A percentile compares a stretch with the other conserved stretches of the same genome.
Evolutionary conservation across 495 filamentous ascomycete species (phyloP).

Genomic region (Hypomontagnella monticulosa): DNA sequence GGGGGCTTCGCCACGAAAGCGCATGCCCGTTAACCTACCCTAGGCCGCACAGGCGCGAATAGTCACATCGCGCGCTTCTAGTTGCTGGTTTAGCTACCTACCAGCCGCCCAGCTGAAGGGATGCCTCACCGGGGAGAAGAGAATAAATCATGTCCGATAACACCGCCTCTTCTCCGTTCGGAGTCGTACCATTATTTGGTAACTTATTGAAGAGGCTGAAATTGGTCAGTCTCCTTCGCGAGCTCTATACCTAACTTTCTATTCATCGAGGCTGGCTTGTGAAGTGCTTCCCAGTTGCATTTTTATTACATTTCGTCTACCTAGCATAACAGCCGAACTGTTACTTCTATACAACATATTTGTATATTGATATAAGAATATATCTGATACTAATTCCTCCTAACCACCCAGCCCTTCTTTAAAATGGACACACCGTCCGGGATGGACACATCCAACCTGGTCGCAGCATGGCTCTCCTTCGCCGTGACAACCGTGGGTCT

Average conservation of each 20-base stretch:
- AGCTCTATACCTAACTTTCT: neutral
- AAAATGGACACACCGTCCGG: neutral
- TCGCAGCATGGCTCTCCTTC: conserved; percentile 47
- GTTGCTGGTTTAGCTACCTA: neutral
- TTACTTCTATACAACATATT: neutral
- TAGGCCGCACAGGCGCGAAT: conserved; percentile 10
- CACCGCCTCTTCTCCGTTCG: conserved; percentile 4
- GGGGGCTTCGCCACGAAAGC: conserved; percentile 7
- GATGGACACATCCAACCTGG: conserved; percentile 41
- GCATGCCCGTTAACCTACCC: neutral
- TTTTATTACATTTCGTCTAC: neutral
- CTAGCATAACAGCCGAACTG: neutral
- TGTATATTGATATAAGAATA: neutral
- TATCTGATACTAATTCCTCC: neutral
- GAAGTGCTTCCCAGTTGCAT: neutral
- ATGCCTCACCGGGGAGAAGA: neutral
- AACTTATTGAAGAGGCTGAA: conserved; percentile 18
- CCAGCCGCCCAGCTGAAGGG: conserved; percentile 8
- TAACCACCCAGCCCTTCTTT: neutral
- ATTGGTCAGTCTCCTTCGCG: conserved; percentile 21
- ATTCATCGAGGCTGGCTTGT: neutral
- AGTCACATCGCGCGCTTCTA: neutral
- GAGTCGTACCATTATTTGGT: conserved; percentile 9
- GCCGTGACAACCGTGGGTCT: conserved; percentile 43
- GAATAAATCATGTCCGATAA: conserved; percentile 17